Evolutionary conservation across 352 stramenopile genomes (phyloP), one percentile per base, ranked within the genome.

Genomic region (Phytophthora citrophthora): DNA sequence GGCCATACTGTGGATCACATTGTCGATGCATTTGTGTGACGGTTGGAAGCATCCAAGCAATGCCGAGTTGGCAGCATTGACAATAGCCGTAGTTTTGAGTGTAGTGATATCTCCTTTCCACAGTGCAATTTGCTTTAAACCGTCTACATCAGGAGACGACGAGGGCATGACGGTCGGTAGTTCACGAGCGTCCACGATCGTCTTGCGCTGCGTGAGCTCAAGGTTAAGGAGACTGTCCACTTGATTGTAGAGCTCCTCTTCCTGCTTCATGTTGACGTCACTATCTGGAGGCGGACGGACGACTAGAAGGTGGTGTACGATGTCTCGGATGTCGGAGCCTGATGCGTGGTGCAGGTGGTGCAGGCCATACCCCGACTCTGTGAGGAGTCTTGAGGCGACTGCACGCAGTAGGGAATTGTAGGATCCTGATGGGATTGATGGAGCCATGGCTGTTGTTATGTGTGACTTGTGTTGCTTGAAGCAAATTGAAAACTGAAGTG

Each of bases 21-120:
- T 91, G 68, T 93, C 81, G 45, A 90, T 90, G 48, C 82, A 93
- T 34, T 75, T 80, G 54, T 91, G 82, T 4, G 76, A 72, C 20
- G 82, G 82, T 57, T 87, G 71, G 61, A 91, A 93, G 60, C 84
- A 91, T 0, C 82, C 81, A n/a, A 93, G 66, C 15, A 89, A 69
- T 31, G 64, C 61, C 18, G 72, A 78, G 58, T 93, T 91, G 34
- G 82, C 80, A 8, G 84, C 82, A 43, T 91, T 93, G 0, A 89
- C 80, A 40, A 91, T 90, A 11, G 75, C 82, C 15, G 84, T 87
- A 5, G 76, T 68, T 8, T 74, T 55, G 36, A 93, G 67, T 16
- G 72, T 74, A 23, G 80, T 90, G 59, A 91, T 91, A 69, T 90
- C 82, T 0, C 82, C 80, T 27, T 90, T 83, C 76, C 76, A 91